phyloP scores from a whole-genome alignment of 2,329 filamentous ascomycete species.

The Stenocarpella maydis region DNA sequence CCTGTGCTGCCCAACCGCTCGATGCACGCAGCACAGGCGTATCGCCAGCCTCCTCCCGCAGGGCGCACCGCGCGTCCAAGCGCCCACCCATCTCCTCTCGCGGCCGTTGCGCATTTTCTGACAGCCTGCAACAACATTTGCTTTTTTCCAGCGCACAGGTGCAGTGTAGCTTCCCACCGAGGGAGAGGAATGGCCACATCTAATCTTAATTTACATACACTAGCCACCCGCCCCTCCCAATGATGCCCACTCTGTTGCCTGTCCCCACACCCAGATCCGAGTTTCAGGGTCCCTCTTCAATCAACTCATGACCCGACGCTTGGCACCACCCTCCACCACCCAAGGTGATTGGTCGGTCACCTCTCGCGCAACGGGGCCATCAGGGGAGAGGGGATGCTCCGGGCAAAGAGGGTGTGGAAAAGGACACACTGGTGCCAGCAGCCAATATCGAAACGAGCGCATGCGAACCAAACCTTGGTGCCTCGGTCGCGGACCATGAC shows the following conservation, averaged over 20 bases:
- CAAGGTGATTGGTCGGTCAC: slow-evolving; percentile 19
- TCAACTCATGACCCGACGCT: slow-evolving; percentile 6
- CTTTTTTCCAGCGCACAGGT: neutral
- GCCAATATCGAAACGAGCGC: slow-evolving; percentile 7
- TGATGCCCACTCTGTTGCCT: neutral
- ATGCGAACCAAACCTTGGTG: neutral
- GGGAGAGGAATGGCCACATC: neutral
- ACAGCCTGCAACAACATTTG: slow-evolving; percentile 6
- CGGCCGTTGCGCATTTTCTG: neutral
- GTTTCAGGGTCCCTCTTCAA: slow-evolving; percentile 17
- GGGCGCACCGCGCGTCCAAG: neutral
- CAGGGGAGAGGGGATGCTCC: neutral
- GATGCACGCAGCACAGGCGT: neutral
- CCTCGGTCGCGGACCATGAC: neutral
- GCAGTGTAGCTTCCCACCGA: neutral
- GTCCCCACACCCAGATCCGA: neutral
- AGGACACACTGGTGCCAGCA: neutral
- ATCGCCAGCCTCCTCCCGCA: too few species aligned
- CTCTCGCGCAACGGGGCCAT: slow-evolving; percentile 1
- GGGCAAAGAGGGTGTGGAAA: neutral
- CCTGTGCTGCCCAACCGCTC: neutral
- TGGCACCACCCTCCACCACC: neutral
- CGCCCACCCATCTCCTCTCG: neutral
- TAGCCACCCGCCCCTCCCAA: neutral
- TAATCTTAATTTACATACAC: slow-evolving; percentile 7